phyloP scores from a whole-genome alignment of 139 green algal genomes.

The Pseudopediastrum boryanum region DNA sequence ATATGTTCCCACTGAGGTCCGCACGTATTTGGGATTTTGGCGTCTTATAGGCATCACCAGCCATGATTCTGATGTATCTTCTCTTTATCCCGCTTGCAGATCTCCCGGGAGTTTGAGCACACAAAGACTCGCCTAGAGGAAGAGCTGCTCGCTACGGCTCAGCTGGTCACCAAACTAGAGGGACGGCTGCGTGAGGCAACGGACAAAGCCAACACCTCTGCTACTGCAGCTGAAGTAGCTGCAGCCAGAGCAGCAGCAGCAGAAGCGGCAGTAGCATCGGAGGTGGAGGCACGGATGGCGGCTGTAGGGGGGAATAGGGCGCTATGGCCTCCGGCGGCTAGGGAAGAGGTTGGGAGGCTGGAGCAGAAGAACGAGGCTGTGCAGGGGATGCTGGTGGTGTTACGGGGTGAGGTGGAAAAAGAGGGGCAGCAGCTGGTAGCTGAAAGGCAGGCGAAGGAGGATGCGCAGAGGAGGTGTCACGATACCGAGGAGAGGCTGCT shows the following conservation, averaged over 20 bases:
- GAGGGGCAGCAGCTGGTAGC: slow-evolving; percentile 1
- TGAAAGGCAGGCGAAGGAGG: neutral
- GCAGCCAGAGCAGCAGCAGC: slow-evolving; percentile 20
- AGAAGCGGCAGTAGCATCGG: slow-evolving; percentile 24
- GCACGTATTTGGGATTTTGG: neutral
- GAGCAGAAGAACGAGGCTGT: slow-evolving; percentile 30
- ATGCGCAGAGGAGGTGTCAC: neutral
- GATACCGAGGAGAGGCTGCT: too few species aligned
- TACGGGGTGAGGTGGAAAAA: slow-evolving; percentile 27
- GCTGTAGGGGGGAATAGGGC: slow-evolving; percentile 39
- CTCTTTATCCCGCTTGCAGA: too few species aligned
- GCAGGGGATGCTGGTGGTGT: slow-evolving; percentile 14
- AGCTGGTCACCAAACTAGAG: slow-evolving; percentile 55
- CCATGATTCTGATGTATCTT: too few species aligned
- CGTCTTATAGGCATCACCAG: neutral
- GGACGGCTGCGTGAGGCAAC: slow-evolving; percentile 37
- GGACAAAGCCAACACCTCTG: slow-evolving; percentile 25
- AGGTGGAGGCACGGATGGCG: slow-evolving; percentile 42
- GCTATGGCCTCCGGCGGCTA: slow-evolving; percentile 55
- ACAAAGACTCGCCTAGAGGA: slow-evolving; percentile 48
- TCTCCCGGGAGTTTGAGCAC: slow-evolving; percentile 46
- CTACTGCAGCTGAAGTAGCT: slow-evolving; percentile 39
- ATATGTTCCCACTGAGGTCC: neutral
- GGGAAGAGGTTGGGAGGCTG: slow-evolving; percentile 49
- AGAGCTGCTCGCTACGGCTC: slow-evolving; percentile 55